These are phyloP conservation scores for Tylopilus sp. DNA, from an alignment of 768 basidiomycete genomes.

Conservation along the genomic window DNA sequence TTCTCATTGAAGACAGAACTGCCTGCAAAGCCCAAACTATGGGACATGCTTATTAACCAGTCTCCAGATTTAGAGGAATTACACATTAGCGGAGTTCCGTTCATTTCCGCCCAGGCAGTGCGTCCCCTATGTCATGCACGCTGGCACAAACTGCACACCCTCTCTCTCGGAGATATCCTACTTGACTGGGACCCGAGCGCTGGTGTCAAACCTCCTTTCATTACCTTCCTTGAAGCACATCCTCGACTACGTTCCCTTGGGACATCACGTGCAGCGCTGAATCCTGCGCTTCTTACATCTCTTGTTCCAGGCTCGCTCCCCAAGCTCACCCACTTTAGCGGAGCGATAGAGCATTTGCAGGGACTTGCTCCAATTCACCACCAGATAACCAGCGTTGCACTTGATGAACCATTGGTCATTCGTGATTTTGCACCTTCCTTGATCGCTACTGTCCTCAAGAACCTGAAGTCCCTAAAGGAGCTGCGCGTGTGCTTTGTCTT, in stretches of 20 bases:
- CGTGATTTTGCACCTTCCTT: conserved; percentile 64
- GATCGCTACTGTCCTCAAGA: conserved; percentile 56
- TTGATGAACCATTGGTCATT: conserved; percentile 64
- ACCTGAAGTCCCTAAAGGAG: conserved; percentile 50
- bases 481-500: conserved; percentile 66
- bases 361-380: conserved; percentile 48
- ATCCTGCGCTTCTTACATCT: conserved; percentile 49
- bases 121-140: conserved; percentile 54
- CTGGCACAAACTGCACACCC: conserved; percentile 62
- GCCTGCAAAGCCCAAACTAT: conserved; percentile 37
- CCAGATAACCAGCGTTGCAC: conserved; percentile 51
- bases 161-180: conserved; percentile 63
- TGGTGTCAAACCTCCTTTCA: conserved; percentile 54
- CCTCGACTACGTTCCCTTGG: conserved; percentile 46
- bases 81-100: conserved; percentile 36
- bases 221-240: conserved; percentile 67
- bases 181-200: conserved; percentile 48
- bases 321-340: conserved; percentile 56
- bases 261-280: conserved; percentile 52
- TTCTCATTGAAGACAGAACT: conserved; percentile 20
- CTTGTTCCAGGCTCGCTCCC: conserved; percentile 46
- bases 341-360: conserved; percentile 65
- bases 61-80: conserved; percentile 69
- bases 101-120: conserved; percentile 41
- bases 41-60: conserved; percentile 66